Evolutionary conservation across 2,329 filamentous ascomycete genomes (phyloP).

Genomic region (Fusarium equiseti): DNA sequence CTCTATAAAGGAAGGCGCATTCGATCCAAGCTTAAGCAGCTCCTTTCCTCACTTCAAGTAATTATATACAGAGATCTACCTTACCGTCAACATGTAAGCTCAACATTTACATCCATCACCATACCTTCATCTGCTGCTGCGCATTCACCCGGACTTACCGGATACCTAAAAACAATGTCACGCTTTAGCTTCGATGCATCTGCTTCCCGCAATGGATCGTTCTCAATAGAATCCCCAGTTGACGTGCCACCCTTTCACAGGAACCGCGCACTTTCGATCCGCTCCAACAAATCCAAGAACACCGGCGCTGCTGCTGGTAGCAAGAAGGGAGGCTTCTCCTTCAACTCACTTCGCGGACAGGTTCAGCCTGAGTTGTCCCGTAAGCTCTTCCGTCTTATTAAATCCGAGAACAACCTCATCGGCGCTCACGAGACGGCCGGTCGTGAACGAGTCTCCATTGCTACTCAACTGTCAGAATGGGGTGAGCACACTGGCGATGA

Average conservation of each 20-base stretch:
- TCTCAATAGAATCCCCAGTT: slow-evolving; percentile 44
- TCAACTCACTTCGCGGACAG: slow-evolving; percentile 86
- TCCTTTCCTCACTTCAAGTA: slow-evolving; percentile 6
- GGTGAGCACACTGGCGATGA: slow-evolving; percentile 92
- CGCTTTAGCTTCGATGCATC: slow-evolving; percentile 51
- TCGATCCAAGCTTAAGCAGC: not conserved
- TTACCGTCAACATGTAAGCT: slow-evolving; percentile 40
- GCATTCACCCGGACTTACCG: not conserved
- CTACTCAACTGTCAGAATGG: slow-evolving; percentile 94
- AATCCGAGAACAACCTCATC: slow-evolving; percentile 92
- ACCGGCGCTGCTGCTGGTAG: slow-evolving; percentile 54
- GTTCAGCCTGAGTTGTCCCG: slow-evolving; percentile 90
- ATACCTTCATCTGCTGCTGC: not conserved
- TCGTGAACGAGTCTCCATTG: slow-evolving; percentile 85
- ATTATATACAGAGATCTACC: not conserved
- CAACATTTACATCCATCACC: slow-evolving; percentile 7
- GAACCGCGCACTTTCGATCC: slow-evolving; percentile 81
- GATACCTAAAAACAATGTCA: slow-evolving; percentile 46
- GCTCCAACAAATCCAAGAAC: slow-evolving; percentile 68
- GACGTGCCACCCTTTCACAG: slow-evolving; percentile 56
- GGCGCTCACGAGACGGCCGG: slow-evolving; percentile 85
- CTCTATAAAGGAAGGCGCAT: slow-evolving; percentile 33
- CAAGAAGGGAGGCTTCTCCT: slow-evolving; percentile 76
- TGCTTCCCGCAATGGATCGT: slow-evolving; percentile 33
- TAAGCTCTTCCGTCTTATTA: slow-evolving; percentile 91